A percentile compares a stretch with the other conserved stretches of the same genome.
phyloP scores from a whole-genome alignment of 768 basidiomycete species.

The Pulveroboletus sp. region DNA sequence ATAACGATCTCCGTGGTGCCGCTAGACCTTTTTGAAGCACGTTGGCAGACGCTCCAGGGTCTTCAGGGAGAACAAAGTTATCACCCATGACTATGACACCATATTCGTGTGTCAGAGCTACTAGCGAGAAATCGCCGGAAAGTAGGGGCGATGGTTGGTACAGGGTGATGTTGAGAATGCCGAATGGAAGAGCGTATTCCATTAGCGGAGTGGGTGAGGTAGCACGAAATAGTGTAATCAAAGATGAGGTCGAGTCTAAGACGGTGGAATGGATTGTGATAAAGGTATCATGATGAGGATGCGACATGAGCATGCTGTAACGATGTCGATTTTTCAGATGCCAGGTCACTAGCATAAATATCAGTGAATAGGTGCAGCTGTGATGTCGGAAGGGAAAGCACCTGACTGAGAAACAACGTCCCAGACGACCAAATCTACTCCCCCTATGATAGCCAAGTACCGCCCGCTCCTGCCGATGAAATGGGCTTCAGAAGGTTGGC shows the following conservation, averaged over 20 bases:
- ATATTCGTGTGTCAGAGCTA: conserved; percentile 68
- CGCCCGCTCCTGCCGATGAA: conserved; percentile 75
- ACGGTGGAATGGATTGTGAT: conserved; percentile 45
- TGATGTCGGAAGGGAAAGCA: conserved; percentile 26
- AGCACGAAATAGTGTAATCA: conserved; percentile 45
- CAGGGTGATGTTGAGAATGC: conserved; percentile 46
- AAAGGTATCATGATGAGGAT: conserved; percentile 55
- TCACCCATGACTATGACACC: conserved; percentile 68
- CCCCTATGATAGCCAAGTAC: conserved; percentile 55
- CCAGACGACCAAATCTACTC: conserved; percentile 58
- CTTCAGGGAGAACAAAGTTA: conserved; percentile 36
- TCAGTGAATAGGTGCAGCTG: not conserved
- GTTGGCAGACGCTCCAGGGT: conserved; percentile 40
- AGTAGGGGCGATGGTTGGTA: conserved; percentile 30
- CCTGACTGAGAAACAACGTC: conserved; percentile 61
- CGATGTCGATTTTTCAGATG: conserved; percentile 35
- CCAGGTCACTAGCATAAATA: conserved; percentile 52
- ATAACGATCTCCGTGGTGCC: conserved; percentile 53
- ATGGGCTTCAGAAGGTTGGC: conserved; percentile 38
- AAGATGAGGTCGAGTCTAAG: conserved; percentile 33
- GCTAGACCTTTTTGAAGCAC: conserved; percentile 30
- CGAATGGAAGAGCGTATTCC: conserved; percentile 53
- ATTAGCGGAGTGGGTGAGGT: conserved; percentile 42
- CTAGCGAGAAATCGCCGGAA: conserved; percentile 46
- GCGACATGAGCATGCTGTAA: conserved; percentile 48